Evolutionary conservation across 345 rosid genomes (phyloP).

Genomic region (Gynandropsis gynandra): DNA sequence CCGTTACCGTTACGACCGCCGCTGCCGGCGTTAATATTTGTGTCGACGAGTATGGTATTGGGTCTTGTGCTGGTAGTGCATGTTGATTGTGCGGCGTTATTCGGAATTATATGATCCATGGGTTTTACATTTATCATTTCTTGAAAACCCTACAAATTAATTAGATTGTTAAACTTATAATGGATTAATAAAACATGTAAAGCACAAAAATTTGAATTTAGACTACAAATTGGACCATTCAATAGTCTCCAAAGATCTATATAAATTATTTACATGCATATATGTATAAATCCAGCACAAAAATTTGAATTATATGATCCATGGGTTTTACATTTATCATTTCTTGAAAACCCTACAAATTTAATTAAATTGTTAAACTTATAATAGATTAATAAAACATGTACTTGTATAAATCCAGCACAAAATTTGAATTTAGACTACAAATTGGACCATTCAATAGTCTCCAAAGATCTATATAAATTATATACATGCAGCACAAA

Average conservation of each 20-base stretch:
- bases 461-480: too few species aligned
- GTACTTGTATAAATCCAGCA: too few species aligned
- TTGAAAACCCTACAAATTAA: slow-evolving; percentile 24
- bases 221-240: background rate
- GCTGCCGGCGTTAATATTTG: background rate
- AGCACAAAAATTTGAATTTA: background rate
- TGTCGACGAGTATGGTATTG: slow-evolving; percentile 19
- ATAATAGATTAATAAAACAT: background rate
- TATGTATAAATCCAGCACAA: too few species aligned
- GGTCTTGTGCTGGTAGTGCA: slow-evolving; percentile 24
- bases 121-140: slow-evolving; percentile 28
- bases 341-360: slow-evolving; percentile 28
- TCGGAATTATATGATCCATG: slow-evolving; percentile 29
- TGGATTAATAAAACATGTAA: background rate
- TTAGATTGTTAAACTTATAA: background rate
- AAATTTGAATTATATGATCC: slow-evolving; percentile 29
- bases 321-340: slow-evolving; percentile 27
- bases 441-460: too few species aligned
- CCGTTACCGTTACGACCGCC: slow-evolving; percentile 6
- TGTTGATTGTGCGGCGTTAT: slow-evolving; percentile 22
- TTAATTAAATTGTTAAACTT: background rate
- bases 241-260: too few species aligned
- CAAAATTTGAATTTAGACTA: background rate
- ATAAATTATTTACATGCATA: too few species aligned
- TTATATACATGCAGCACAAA: too few species aligned